These are phyloP conservation scores for Entomortierella beljakovae DNA, from an alignment of 192 early-diverging fungal genomes.

Conservation along the genomic window DNA sequence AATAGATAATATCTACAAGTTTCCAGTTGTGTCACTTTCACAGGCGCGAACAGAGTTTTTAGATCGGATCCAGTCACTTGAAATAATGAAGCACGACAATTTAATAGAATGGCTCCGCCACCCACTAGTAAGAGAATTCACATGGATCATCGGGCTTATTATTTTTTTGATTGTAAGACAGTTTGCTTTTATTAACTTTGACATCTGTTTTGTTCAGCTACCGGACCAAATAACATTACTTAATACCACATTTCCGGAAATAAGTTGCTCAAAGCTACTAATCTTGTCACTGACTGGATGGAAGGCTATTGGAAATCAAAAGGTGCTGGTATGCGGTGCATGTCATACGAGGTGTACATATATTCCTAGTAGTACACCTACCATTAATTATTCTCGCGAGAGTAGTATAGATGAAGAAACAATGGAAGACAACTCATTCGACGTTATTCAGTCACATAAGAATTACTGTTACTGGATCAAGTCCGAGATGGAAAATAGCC, in stretches of 20 bases:
- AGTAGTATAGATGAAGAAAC: background rate
- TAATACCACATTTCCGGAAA: background rate
- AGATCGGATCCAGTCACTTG: slow-evolving; percentile 14
- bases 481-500: slow-evolving; percentile 3
- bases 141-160: background rate
- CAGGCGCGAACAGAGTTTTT: slow-evolving; percentile 22
- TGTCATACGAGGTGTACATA: slow-evolving; percentile 39
- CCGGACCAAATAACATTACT: slow-evolving; percentile 5
- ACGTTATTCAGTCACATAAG: slow-evolving; percentile 36
- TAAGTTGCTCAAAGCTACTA: background rate
- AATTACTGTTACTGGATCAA: slow-evolving; percentile 54
- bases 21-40: slow-evolving; percentile 32
- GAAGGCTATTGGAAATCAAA: background rate
- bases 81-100: slow-evolving; percentile 2
- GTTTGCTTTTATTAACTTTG: background rate
- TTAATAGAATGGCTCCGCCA: slow-evolving; percentile 15
- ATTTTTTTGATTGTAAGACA: background rate
- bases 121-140: slow-evolving; percentile 32
- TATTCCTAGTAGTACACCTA: slow-evolving; percentile 6
- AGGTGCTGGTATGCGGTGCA: slow-evolving; percentile 19
- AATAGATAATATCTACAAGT: slow-evolving; percentile 43
- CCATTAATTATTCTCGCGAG: background rate
- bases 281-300: slow-evolving; percentile 42
- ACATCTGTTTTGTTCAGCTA: slow-evolving; percentile 2
- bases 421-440: slow-evolving; percentile 19